Base-by-base conservation (phyloP, 768 basidiomycete species). In the Clathrus columnatus region DNA sequence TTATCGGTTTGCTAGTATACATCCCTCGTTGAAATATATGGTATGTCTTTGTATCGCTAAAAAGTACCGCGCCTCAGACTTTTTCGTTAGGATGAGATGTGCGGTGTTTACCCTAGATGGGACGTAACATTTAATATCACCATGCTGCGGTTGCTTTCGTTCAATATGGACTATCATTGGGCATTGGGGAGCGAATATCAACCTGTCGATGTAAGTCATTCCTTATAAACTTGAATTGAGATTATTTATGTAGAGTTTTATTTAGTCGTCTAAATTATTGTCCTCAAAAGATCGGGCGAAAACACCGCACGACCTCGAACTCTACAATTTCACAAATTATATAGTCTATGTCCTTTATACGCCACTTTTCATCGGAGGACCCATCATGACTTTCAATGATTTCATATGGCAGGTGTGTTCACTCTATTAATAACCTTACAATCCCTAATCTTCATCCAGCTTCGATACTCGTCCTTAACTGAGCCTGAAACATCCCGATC, bases 311-410 rank as follows among this genome's bases (percentile, higher is more conserved):
- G 64, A 81, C 0, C 65, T 67, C 10, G 73, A 76, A 10, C 68
- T 75, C 50, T 96, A 93, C 65, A 77, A 80, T 1, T 84, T 82
- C 60, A 48, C 70, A 17, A 86, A 87, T 63, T 95, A 91, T 66
- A 51, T 96, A 8, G 77, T 87, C 21, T 98, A 97, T 64, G 75
- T 78, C n/a, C 70, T 97, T 7, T 99, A 98, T 64, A 82, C 94
- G 0, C 94, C 96, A 1, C 73, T 98, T 10, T 99, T 97, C 65
- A 88, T 98, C 50, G 94, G 90, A 1, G 95, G 96, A 0, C 96
- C 96, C 0, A 94, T 98, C 61, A 81, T 98, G 67, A 87, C 94
- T 0, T 98, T 91, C 75, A 95, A 95, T 64, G 91, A 96, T 67
- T 98, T 91, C 66, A 72, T 91, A 63, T 90, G 86, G 83, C 95